Conservation (phyloP, 805 yeast species). For the Millerago galiae region DNA sequence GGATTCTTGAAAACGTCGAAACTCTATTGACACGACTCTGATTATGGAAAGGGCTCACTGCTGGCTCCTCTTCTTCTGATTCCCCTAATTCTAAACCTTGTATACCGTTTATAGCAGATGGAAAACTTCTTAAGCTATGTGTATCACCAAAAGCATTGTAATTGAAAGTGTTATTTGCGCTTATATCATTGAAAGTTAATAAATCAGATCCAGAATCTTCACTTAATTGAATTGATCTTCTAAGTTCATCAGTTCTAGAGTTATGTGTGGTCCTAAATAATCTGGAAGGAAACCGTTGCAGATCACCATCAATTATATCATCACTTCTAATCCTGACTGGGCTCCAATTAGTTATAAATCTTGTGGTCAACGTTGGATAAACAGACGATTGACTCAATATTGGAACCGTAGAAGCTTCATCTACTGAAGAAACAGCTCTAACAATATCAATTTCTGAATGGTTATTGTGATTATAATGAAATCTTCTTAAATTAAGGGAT, state of each 20-base stretch:
- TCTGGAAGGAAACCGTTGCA: background rate
- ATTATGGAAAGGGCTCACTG: too few relatives aligned
- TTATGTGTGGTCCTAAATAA: too few relatives aligned
- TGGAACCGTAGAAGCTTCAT: conserved; percentile 5
- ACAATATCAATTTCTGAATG: background rate
- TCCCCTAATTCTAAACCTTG: background rate
- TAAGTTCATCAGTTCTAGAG: too few relatives aligned
- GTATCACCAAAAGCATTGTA: background rate
- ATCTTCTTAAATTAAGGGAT: background rate
- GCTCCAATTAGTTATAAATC: conserved; percentile 1
- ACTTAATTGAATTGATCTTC: background rate
- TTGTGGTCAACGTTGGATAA: background rate
- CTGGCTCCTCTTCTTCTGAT: background rate
- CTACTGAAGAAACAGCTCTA: background rate
- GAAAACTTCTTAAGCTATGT: background rate
- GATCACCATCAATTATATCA: background rate
- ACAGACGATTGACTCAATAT: background rate
- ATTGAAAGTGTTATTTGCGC: background rate
- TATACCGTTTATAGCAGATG: too few relatives aligned
- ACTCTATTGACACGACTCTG: background rate
- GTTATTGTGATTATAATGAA: background rate
- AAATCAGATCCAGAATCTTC: background rate
- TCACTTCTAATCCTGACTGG: conserved; percentile 10
- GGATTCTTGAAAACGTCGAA: conserved; percentile 3
- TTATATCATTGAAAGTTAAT: background rate